These are phyloP conservation scores for Macaranga tanarius DNA, from an alignment of 441 rosid genomes.

Conservation along the genomic window DNA sequence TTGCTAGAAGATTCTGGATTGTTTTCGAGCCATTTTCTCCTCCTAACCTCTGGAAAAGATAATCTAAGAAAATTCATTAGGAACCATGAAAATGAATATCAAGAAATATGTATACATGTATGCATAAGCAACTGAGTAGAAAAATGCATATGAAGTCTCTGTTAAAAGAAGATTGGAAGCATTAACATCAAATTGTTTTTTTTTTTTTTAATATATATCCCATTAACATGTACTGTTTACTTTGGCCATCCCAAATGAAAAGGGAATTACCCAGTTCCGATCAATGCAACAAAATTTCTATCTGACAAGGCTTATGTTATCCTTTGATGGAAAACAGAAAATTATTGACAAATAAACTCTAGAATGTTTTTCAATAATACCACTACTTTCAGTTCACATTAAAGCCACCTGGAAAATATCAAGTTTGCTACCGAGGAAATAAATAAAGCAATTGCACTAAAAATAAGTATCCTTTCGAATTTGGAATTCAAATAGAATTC, in stretches of 20 bases:
- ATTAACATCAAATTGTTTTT: background rate
- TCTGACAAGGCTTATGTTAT: background rate
- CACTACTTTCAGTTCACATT: background rate
- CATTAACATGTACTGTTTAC: background rate
- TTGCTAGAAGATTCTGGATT: conserved; percentile 80
- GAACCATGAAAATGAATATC: background rate
- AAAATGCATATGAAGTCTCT: background rate
- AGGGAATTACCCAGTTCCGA: background rate
- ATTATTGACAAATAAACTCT: background rate
- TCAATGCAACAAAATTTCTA: background rate
- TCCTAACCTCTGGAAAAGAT: conserved; percentile 68
- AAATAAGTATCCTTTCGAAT: background rate
- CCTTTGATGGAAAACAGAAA: background rate
- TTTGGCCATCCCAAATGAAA: background rate
- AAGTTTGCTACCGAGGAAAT: background rate
- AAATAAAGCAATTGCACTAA: background rate
- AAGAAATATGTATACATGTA: background rate
- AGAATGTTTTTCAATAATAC: background rate
- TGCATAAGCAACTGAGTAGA: background rate
- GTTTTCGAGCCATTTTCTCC: conserved; percentile 80
- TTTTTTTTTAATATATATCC: no score
- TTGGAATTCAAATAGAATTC: background rate
- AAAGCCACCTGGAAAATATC: background rate
- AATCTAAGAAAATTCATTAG: conserved; percentile 10
- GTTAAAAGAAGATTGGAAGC: conserved; percentile 1